Base-by-base conservation (phyloP, 2,329 filamentous ascomycete species). In the Golovinomyces cichoracearum region DNA sequence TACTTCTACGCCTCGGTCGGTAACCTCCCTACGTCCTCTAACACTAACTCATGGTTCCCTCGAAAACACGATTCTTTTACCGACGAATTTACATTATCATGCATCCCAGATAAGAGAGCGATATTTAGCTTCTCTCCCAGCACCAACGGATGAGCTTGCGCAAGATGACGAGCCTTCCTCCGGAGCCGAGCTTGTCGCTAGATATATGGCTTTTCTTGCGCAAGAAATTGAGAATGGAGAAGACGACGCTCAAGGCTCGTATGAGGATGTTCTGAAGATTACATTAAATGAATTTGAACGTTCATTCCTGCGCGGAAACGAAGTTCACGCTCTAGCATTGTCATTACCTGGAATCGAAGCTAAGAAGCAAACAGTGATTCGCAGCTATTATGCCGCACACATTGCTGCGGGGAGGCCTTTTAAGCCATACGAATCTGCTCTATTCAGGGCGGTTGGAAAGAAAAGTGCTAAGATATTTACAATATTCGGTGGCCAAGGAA, bases 101-200 rank as follows among this genome's bases (percentile, higher is more conserved):
- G 90, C 90, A 58, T 81, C 85, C 52, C 83, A 93, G 68, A 72
- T 95, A 62, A 92, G 88, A 71, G 86, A 94, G 58, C 74, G 78
- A 56, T 98, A 98, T 67, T 74, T 77, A 55, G 73, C 82, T 45
- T 84, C 78, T 54, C 73, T 98, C 57, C 92, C 92, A 48, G 72
- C 78, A 59, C 83, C 90, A 50, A 98, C 92, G 62, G 90, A 98
- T 63, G 90, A 98, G 70, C 76, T 95, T 54, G 92, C 90, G 52
- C 85, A 88, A 63, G 92, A 98, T 69, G 90, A 98, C 58, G 92
- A 98, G 70, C 90, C 90, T n/a, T 95, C 90, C 33, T 98, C 92
- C 22, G 77, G 86, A 44, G 69, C 83, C 41, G 90, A 98, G 68
- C 72, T 98, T 52, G 84, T 98, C 27, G 86, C 84, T 53, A 77